phyloP scores from a whole-genome alignment of 2,329 filamentous ascomycete species.

The Alternaria brassicae region DNA sequence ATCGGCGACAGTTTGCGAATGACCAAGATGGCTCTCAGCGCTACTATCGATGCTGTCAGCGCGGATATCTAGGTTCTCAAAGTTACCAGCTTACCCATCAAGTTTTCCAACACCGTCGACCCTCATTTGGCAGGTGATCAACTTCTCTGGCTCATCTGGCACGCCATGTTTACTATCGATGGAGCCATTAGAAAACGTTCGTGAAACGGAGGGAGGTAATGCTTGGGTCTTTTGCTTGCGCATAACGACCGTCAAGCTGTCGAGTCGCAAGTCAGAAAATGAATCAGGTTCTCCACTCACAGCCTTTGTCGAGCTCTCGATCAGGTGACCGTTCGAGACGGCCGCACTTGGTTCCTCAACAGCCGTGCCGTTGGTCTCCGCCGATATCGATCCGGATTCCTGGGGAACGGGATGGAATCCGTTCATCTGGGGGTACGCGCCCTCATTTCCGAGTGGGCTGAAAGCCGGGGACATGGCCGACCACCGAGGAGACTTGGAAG shows the following conservation, averaged over 20 bases:
- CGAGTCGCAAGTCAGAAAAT: slow-evolving; percentile 62
- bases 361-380: slow-evolving; percentile 33
- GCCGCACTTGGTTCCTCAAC: slow-evolving; percentile 32
- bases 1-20: slow-evolving; percentile 27
- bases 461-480: slow-evolving; percentile 34
- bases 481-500: slow-evolving; percentile 38
- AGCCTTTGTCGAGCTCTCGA: slow-evolving; percentile 41
- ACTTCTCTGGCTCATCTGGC: slow-evolving; percentile 56
- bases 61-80: not conserved
- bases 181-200: slow-evolving; percentile 64
- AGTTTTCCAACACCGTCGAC: slow-evolving; percentile 46
- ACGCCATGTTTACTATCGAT: slow-evolving; percentile 61
- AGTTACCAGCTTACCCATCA: slow-evolving; percentile 35
- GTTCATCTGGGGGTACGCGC: slow-evolving; percentile 37
- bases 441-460: slow-evolving; percentile 32
- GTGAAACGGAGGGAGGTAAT: slow-evolving; percentile 41
- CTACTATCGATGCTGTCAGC: slow-evolving; percentile 32
- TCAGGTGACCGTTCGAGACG: slow-evolving; percentile 35
- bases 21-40: slow-evolving; percentile 28
- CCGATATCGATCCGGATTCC: slow-evolving; percentile 14
- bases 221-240: slow-evolving; percentile 50
- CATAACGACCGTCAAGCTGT: slow-evolving; percentile 61
- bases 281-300: slow-evolving; percentile 51
- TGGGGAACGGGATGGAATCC: slow-evolving; percentile 34
- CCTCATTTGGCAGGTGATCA: slow-evolving; percentile 46